phyloP scores from a whole-genome alignment of 1,284 basidiomycete species.

The Trichosporon sp. region DNA sequence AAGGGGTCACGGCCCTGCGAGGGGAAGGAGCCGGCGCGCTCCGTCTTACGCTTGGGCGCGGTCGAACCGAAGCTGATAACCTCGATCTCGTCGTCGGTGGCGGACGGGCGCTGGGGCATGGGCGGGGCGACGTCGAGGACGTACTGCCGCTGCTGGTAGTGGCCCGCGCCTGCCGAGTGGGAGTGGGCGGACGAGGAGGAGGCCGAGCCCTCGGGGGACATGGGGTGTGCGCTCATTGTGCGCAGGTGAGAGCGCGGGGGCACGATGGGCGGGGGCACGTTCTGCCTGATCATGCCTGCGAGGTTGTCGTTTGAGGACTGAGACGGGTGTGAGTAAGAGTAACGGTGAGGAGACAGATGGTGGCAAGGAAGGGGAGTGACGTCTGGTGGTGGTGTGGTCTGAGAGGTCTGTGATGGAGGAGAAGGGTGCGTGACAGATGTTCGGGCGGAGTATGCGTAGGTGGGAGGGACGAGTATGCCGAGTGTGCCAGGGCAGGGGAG shows the following conservation, averaged over 20 bases:
- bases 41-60: background rate
- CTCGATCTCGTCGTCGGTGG: conserved; percentile 1
- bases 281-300: background rate
- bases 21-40: background rate
- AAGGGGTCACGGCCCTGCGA: conserved; percentile 15
- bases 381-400: background rate
- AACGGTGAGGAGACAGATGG: background rate
- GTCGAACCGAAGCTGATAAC: background rate
- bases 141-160: conserved; percentile 1
- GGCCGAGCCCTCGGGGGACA: background rate
- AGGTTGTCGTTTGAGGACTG: background rate
- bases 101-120: background rate
- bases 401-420: background rate
- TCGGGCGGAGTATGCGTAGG: background rate
- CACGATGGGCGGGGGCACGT: conserved; percentile 9
- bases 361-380: background rate
- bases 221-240: background rate
- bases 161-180: background rate
- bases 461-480: background rate
- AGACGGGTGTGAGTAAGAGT: background rate
- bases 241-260: conserved; percentile 20
- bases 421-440: background rate
- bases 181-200: conserved; percentile 1
- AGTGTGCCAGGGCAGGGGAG: background rate
- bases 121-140: conserved; percentile 18